Conservation (phyloP, 202 grass and related monocot genomes). For the Brachypodium distachyon region DNA sequence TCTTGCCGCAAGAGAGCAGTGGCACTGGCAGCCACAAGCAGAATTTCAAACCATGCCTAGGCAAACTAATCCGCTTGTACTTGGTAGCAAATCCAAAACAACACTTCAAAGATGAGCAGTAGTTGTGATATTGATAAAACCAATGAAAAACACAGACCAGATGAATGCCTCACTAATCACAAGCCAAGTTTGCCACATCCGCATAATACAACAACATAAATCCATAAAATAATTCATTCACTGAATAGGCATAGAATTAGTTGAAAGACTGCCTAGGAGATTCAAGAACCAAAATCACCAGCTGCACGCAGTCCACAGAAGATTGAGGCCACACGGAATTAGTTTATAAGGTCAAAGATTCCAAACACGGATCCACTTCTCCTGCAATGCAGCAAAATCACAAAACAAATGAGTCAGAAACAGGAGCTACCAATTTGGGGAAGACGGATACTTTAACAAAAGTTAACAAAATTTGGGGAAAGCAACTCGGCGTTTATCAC, state of each 20-base stretch:
- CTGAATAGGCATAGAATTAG: neutral
- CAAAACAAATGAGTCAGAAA: neutral
- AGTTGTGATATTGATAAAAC: no score
- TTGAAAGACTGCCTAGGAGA: neutral
- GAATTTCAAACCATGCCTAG: no score
- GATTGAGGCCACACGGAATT: neutral
- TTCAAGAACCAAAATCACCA: conserved; percentile 8
- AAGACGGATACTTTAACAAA: no score
- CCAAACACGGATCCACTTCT: neutral
- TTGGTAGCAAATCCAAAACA: no score
- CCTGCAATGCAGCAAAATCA: conserved; percentile 21
- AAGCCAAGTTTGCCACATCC: neutral
- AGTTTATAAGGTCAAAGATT: neutral
- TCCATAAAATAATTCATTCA: neutral
- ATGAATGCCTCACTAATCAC: neutral
- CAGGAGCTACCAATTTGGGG: no score
- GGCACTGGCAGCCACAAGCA: neutral
- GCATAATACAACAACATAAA: neutral
- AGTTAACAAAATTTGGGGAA: neutral
- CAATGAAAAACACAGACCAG: neutral
- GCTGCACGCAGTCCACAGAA: neutral
- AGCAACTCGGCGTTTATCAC: conserved; percentile 12
- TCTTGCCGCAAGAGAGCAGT: neutral
- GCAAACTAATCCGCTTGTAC: no score
- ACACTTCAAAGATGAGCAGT: no score